Base-by-base conservation (phyloP, 441 rosid genomes). In the Populus hybrid region DNA sequence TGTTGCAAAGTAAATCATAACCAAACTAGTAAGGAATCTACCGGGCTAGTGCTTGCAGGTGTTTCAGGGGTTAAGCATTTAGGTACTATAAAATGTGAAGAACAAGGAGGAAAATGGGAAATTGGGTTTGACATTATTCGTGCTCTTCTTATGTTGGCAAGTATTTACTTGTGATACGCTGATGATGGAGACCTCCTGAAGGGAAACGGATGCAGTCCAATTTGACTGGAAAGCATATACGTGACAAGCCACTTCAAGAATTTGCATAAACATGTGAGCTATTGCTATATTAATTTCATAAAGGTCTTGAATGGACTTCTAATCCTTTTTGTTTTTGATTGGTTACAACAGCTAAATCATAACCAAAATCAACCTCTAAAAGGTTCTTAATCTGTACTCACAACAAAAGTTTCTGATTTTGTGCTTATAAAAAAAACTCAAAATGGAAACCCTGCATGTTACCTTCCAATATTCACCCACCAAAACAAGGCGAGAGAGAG, bases 341-440 rank as follows among this genome's bases (percentile, higher is more conserved):
- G 69, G 57, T 72, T 64, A 46, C 23, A 71, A 30, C 11, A 19
- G 30, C 63, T 59, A 18, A 73, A 30, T 63, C 67, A 30, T 46
- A 19, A 66, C 19, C 70, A 19, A 34, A 34, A 12, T 46, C 75
- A 63, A 9, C 18, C 46, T 73, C 42, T n/a, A 7, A 28, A 34
- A 34, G 65, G 66, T 36, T 53, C 50, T 74, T 75, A 67, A 38
- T 67, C n/a, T 57, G 73, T 67, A 69, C 69, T 67, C 46, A 67
- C 77, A 24, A 35, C 23, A 72, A 76, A 76, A 61, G 34, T 50
- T 9, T 4, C 4, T 71, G 18, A 53, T 6, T 23, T 34, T 73
- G 57, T 70, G 70, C 74, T 71, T 28, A 38, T 9, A 50, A 23
- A 36, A 28, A 28, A 28, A 28, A 26, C 21, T 46, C 18, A 14